Evolutionary conservation across 768 basidiomycete species (phyloP), one percentile per base, ranked within the genome.

Genomic region (Auricularia cornea): DNA sequence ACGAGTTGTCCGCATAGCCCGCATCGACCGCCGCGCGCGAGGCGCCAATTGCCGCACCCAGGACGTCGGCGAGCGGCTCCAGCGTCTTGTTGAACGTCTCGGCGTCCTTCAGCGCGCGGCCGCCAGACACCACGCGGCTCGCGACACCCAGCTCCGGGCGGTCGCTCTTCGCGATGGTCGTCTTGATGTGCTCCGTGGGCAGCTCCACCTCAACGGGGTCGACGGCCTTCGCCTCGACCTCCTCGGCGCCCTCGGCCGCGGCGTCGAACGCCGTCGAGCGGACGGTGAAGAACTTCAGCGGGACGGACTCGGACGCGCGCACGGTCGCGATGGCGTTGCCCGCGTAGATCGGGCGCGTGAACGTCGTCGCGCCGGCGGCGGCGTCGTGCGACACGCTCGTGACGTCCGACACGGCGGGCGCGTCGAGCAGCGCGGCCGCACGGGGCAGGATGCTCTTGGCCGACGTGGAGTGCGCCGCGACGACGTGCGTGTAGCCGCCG

Each of bases 11-110:
- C 31, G 93, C 94, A 70, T 98, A 98, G 1, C 97, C 97, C 30
- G 94, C 92, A 73, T 99, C 97, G 20, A 99, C 97, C 3, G 97
- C 97, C 4, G 97, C 97, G 61, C 97, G 86, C 23, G 92, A 94
- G n/a, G 97, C 97, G 64, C 97, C 97, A 64, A 99, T 91, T 31
- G 96, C 96, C 10, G 97, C 97, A 44, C 92, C 93, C 26, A 99
- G 81, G 1, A 82, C 86, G 72, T 98, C 97, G 2, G 96, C 97
- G 20, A 98, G 84, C 0, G 97, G 97, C 69, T 94, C 88, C 40
- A 98, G 78, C 11, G 88, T 89, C 32, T 81, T 75, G 60, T 87
- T 84, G 76, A 99, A 99, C n/a, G 89, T 94, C 71, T 94, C 90
- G 38, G 92, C 90, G 67, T 90, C 90, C 81, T 97, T 98, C 71